Evolutionary conservation across 129 eudicot species (phyloP), one percentile per base, ranked within the genome.

Genomic region (Dittrichia graveolens): DNA sequence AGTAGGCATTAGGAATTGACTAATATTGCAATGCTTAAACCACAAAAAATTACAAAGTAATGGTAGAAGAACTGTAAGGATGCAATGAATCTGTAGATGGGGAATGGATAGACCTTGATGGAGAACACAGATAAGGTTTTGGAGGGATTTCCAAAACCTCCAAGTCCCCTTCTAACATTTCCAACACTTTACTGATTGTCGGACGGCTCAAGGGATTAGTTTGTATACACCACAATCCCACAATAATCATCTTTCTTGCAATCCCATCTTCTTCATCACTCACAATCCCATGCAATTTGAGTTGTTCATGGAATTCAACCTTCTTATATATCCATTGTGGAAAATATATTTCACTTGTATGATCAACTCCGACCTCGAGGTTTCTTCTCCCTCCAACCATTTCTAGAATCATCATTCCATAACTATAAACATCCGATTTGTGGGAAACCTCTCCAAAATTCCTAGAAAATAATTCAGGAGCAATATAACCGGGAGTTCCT

Each of bases 201-300:
- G 91, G 91, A 12, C 91, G 74, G 38, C 6, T 64, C 15, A 48
- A 69, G 0, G 91, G 87, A 44, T 74, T 70, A 2, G 72, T 80
- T 49, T 86, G 85, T 61, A 79, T 85, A 79, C 90, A 85, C 86
- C 90, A 85, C 34, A 85, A 79, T 4, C 84, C 72, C 9, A 83
- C 85, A 8, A 83, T 42, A 18, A 85, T 73, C 87, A 80, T 76
- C 62, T 83, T 86, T 66, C 69, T 83, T 18, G 12, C 67, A 19
- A 75, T n/a, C 50, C 39, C 55, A 7, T 79, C 64, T 56, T 83
- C 80, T 47, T 66, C 80, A 12, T 52, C 73, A 0, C 24, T 43
- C 60, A 60, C 11, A 15, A 60, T 45, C 12, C 63, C 75, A 2
- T 72, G 67, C 11, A 67, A n/a, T 14, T 41, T 79, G 34, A 65